Conservation (phyloP, 495 filamentous ascomycete species). For the Trichoderma virens region DNA sequence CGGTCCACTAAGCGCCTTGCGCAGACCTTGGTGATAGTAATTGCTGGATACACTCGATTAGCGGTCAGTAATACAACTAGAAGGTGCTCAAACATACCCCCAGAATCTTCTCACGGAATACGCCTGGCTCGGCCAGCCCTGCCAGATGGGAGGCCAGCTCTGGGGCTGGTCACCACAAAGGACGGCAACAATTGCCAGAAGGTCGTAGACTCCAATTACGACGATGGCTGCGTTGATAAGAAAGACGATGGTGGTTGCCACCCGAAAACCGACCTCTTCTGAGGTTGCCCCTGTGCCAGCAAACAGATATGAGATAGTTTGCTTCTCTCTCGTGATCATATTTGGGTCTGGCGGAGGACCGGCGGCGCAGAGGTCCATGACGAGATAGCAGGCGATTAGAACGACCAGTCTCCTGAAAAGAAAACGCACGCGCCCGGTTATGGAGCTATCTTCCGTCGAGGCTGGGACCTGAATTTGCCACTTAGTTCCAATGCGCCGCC, state of each 20-base stretch:
- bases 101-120: background rate
- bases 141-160: background rate
- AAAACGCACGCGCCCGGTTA: background rate
- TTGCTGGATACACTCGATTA: background rate
- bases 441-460: background rate
- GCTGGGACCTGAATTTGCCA: background rate
- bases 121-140: background rate
- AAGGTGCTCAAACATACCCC: background rate
- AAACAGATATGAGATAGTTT: background rate
- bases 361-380: background rate
- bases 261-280: background rate
- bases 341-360: background rate
- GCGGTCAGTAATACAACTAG: background rate
- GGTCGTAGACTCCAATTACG: background rate
- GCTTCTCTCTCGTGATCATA: background rate
- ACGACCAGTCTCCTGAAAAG: background rate
- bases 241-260: background rate
- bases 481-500: background rate
- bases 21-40: background rate
- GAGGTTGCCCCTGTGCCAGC: background rate
- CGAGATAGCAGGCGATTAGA: background rate
- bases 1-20: background rate
- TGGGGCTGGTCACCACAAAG: background rate
- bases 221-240: background rate
- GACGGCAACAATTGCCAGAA: background rate